Conservation (phyloP, 352 stramenopile species). For the Phytophthora syringae region DNA sequence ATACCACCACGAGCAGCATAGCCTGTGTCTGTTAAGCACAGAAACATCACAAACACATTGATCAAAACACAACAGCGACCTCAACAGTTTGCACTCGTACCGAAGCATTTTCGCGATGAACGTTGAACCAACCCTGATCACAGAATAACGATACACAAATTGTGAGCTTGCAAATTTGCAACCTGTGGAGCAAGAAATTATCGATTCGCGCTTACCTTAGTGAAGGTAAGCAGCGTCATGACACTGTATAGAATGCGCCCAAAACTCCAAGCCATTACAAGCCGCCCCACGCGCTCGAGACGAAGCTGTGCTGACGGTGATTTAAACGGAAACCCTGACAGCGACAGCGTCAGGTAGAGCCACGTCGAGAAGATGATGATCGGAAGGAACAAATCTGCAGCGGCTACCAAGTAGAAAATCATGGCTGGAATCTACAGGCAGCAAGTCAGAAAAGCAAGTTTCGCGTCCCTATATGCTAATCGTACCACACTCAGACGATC, state of each 20-base stretch:
- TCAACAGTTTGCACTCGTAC: constrained; percentile 33
- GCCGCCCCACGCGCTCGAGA: constrained; percentile 59
- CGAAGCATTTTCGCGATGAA: constrained; percentile 68
- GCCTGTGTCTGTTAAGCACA: constrained; percentile 61
- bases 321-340: constrained; percentile 91
- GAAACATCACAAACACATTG: background rate
- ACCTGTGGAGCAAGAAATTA: background rate
- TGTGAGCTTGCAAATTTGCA: background rate
- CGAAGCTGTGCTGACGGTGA: constrained; percentile 61
- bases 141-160: background rate
- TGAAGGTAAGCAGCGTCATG: constrained; percentile 89
- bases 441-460: constrained; percentile 8
- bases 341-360: constrained; percentile 88
- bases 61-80: background rate
- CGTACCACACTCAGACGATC: constrained; percentile 74
- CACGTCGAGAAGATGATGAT: constrained; percentile 91
- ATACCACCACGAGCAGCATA: constrained; percentile 85
- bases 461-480: background rate
- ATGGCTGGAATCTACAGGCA: constrained; percentile 67
- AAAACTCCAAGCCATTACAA: constrained; percentile 86
- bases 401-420: constrained; percentile 85
- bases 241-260: constrained; percentile 89
- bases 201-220: constrained; percentile 57
- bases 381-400: constrained; percentile 87
- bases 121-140: constrained; percentile 84